Conservation (phyloP, 208 protist species). For the Polymyxa betae region DNA sequence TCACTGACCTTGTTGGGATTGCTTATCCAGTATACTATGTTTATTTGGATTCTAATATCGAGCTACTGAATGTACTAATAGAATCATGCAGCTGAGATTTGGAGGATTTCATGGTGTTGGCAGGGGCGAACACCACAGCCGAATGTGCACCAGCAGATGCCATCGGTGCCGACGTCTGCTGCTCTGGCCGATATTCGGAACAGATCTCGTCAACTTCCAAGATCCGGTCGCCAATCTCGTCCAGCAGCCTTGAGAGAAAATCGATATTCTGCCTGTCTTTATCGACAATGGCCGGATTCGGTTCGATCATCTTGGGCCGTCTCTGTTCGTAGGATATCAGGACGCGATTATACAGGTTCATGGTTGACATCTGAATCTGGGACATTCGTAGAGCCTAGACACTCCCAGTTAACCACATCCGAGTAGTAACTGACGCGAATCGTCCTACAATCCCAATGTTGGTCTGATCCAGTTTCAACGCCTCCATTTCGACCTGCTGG, state of each 20-base stretch:
- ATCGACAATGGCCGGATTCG: neutral
- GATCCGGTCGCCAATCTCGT: conserved; percentile 36
- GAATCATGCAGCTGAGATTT: too few species aligned
- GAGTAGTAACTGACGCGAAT: neutral
- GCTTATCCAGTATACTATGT: too few species aligned
- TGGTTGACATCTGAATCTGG: conserved; percentile 37
- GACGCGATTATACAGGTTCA: conserved; percentile 29
- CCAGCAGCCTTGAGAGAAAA: conserved; percentile 14
- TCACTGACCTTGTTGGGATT: too few species aligned
- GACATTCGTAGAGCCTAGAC: conserved; percentile 5
- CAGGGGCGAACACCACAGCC: too few species aligned
- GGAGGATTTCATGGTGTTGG: too few species aligned
- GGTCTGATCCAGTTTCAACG: neutral
- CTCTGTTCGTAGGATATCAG: conserved; percentile 35
- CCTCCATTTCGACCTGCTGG: conserved; percentile 31
- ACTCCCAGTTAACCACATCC: neutral
- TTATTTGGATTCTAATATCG: too few species aligned
- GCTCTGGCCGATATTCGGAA: neutral
- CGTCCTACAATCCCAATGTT: conserved; percentile 29
- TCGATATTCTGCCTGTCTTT: conserved; percentile 47
- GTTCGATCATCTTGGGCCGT: conserved; percentile 15
- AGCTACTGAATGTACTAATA: too few species aligned
- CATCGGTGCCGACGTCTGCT: neutral
- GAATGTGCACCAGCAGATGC: too few species aligned
- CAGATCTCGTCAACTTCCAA: neutral